Evolutionary conservation across 2,329 filamentous ascomycete genomes (phyloP), one percentile per base, ranked within the genome.

Genomic region (Mollisiaceae sp.): DNA sequence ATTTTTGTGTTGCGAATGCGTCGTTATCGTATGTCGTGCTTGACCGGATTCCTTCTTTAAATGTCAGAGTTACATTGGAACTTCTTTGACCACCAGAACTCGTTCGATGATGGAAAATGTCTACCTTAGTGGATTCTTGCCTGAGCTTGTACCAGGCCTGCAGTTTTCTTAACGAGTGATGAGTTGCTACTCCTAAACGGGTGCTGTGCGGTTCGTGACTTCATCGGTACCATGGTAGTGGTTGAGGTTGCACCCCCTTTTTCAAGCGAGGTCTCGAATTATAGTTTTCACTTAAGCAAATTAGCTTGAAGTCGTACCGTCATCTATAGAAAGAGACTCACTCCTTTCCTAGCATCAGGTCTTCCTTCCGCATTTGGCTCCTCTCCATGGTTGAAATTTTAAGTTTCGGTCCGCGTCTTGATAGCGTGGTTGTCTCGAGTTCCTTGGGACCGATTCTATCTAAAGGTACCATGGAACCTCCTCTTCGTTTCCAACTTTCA

Each of bases 371-470:
- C 2, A 18, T 45, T 4, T 45, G n/a, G 20, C n/a, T 50, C 45
- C 14, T 50, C 12, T 20, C n/a, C 4, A 8, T 11, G 18, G 9
- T 50, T 24, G 45, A 50, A 32, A 6, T 22, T 47, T 50, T 24
- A n/a, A 50, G 45, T 22, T 50, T 22, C 45, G 45, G 6, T 50
- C 12, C 45, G 45, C 22, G 45, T 11, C 4, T 22, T 11, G 9
- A 8, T 50, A n/a, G 20, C n/a, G 45, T 24, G 8, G 45, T 45
- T 18, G 43, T 45, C 38, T 41, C 15, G 11, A 18, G 11, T 43
- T 50, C 6, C 45, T 50, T 50, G 45, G 45, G 45, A 50, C 45
- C 45, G 45, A 50, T n/a, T 50, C 45, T n/a, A 11, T 50, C 11
- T 50, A 9, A n/a, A 50, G 45, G 20, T 50, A 8, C 45, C 45